Percentiles rank a stretch among this genome's conserved stretches.
Conservation (phyloP, 805 yeast species). For the Schizosaccharomyces cryophilus region DNA sequence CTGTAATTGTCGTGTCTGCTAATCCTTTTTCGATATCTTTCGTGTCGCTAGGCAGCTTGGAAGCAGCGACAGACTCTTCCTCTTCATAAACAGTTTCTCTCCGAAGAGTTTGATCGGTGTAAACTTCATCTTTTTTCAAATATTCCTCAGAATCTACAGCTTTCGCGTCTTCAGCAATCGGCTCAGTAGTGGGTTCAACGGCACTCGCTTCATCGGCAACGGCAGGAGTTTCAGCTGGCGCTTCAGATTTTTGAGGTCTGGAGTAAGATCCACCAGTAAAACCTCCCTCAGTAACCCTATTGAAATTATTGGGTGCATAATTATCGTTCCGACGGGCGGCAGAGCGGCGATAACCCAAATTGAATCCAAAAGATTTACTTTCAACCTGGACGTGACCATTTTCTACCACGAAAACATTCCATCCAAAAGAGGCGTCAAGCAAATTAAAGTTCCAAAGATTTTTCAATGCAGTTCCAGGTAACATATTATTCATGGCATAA, state of each 20-base stretch:
- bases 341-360: conserved; percentile 27
- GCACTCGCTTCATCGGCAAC: too few species aligned
- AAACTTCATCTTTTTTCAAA: too few species aligned
- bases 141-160: neutral
- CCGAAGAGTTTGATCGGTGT: too few species aligned
- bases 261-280: neutral
- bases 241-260: neutral
- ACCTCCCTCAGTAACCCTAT: neutral
- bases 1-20: neutral
- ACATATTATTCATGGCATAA: conserved; percentile 27
- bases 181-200: neutral
- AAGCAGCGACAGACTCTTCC: too few species aligned
- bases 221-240: neutral
- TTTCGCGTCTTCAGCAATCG: neutral
- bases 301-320: neutral
- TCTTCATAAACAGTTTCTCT: too few species aligned
- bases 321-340: neutral
- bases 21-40: neutral
- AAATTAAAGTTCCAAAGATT: conserved; percentile 58
- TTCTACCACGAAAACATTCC: conserved; percentile 20
- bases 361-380: conserved; percentile 35
- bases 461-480: conserved; percentile 26
- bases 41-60: too few species aligned
- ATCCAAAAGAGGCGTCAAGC: conserved; percentile 34
- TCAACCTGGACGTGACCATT: conserved; percentile 29